Conservation (phyloP, 129 eudicot species). For the Kitagawia praeruptora region DNA sequence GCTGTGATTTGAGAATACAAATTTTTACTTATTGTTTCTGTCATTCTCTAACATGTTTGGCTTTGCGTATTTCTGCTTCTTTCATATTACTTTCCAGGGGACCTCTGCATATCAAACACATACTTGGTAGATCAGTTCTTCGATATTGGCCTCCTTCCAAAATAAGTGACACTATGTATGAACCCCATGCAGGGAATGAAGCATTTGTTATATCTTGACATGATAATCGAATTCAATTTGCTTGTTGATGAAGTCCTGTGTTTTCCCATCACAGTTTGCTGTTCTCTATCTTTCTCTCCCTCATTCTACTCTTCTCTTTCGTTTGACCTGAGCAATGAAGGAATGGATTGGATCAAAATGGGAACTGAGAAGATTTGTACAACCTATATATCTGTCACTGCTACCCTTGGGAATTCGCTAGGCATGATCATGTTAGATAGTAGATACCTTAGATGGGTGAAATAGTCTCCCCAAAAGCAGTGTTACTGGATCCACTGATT, state of each 20-base stretch:
- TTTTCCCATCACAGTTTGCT: too few relatives aligned
- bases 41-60: background rate
- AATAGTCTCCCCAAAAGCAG: background rate
- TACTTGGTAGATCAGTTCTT: conserved; percentile 77
- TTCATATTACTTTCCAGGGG: conserved; percentile 47
- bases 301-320: background rate
- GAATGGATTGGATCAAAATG: background rate
- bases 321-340: background rate
- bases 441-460: background rate
- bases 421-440: background rate
- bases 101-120: conserved; percentile 74
- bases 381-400: too few relatives aligned
- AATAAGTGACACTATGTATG: conserved; percentile 59
- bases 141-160: conserved; percentile 97
- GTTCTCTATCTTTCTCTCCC: background rate
- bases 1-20: background rate
- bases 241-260: background rate
- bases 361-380: background rate
- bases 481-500: too few relatives aligned
- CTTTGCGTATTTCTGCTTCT: background rate
- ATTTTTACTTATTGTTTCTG: background rate
- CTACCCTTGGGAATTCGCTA: too few relatives aligned
- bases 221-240: background rate
- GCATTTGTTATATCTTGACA: conserved; percentile 40
- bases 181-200: conserved; percentile 20